These are phyloP conservation scores for Carex scoparia DNA, from an alignment of 176 grass and related monocot genomes.

Conservation along the genomic window DNA sequence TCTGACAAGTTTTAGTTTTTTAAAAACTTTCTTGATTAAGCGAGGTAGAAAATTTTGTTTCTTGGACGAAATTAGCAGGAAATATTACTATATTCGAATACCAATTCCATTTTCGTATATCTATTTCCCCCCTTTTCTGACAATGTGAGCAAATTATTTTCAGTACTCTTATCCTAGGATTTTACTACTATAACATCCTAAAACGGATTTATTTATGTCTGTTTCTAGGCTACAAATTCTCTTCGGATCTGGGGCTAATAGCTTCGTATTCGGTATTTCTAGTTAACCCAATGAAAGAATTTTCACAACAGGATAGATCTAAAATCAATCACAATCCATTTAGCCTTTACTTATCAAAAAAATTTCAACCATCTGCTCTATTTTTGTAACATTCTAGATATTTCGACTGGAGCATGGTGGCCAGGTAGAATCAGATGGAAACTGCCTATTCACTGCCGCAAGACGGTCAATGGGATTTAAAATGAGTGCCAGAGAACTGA, in stretches of 20 bases:
- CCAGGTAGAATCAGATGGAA: constrained; percentile 84
- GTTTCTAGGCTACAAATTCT: constrained; percentile 1
- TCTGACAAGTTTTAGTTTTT: neutral
- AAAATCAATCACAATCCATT: neutral
- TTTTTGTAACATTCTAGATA: constrained; percentile 13
- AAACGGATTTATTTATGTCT: neutral
- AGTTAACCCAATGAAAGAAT: neutral
- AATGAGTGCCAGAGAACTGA: constrained; percentile 53
- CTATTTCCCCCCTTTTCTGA: constrained; percentile 6
- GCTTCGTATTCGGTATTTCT: neutral
- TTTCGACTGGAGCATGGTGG: constrained; percentile 83
- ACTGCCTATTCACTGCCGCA: constrained; percentile 86
- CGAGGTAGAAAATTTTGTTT: neutral
- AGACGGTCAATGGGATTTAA: constrained; percentile 52
- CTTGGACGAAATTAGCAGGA: neutral
- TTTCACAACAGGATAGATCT: constrained; percentile 2
- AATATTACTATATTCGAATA: neutral
- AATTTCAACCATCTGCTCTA: neutral
- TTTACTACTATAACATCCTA: neutral
- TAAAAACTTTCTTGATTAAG: neutral
- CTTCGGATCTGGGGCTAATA: neutral
- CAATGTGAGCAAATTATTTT: neutral
- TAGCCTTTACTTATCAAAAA: neutral
- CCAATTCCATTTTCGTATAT: neutral
- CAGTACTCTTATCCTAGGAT: neutral